These are phyloP conservation scores for Serendipita sp. DNA, from an alignment of 768 basidiomycete species.

Conservation along the genomic window DNA sequence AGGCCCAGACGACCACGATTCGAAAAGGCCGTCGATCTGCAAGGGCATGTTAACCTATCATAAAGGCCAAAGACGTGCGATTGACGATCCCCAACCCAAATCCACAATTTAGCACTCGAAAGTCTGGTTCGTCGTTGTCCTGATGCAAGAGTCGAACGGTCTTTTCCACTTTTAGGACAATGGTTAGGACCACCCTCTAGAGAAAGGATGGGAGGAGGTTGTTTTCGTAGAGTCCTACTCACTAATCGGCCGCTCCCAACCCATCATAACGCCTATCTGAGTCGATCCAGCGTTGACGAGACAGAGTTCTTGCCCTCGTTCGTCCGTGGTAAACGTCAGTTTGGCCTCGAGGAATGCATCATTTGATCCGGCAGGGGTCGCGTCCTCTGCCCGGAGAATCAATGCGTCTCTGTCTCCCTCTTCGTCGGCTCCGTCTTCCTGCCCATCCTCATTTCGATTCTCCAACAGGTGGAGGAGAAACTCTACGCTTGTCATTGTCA, in stretches of 20 bases:
- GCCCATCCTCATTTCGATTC: conserved; percentile 7
- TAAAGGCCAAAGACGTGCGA: conserved; percentile 9
- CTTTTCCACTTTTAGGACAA: conserved; percentile 39
- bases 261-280: conserved; percentile 99
- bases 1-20: conserved; percentile 32
- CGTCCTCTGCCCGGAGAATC: conserved; percentile 33
- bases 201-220: not conserved
- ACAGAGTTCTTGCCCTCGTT: conserved; percentile 69
- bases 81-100: conserved; percentile 86
- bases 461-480: conserved; percentile 47
- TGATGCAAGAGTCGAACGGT: conserved; percentile 53
- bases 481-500: conserved; percentile 27
- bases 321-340: conserved; percentile 52
- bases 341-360: conserved; percentile 54
- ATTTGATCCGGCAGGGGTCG: conserved; percentile 42
- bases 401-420: conserved; percentile 15
- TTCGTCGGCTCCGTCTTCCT: conserved; percentile 1
- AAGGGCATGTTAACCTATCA: not conserved
- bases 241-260: conserved; percentile 84
- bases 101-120: conserved; percentile 76
- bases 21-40: conserved; percentile 75
- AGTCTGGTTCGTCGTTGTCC: conserved; percentile 29
- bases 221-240: conserved; percentile 13
- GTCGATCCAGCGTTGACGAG: conserved; percentile 39
- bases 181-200: conserved; percentile 14